Percentiles rank a stretch among this genome's conserved stretches.
phyloP scores from a whole-genome alignment of 352 stramenopile species.

The Globisporangium middletonii region DNA sequence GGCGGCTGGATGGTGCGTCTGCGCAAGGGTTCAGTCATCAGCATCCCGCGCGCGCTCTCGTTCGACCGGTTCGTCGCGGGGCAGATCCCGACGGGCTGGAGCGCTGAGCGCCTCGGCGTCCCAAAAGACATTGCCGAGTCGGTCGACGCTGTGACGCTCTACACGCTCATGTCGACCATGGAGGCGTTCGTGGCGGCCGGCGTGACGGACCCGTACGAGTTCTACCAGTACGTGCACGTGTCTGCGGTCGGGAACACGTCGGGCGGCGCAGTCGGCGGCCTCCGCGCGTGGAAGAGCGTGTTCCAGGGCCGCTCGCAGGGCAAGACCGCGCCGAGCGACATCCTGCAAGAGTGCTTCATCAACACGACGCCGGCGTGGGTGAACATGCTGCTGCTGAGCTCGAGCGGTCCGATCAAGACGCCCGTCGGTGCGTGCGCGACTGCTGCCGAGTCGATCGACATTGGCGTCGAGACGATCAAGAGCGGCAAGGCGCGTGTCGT shows the following conservation, averaged over 20 bases:
- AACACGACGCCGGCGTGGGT: constrained; percentile 87
- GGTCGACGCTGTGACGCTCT: constrained; percentile 78
- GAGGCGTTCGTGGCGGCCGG: constrained; percentile 75
- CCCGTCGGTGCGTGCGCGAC: constrained; percentile 83
- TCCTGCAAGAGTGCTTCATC: constrained; percentile 83
- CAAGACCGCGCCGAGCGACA: constrained; percentile 73
- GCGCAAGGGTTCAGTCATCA: constrained; percentile 74
- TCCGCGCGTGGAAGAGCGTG: constrained; percentile 71
- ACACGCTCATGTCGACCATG: constrained; percentile 66
- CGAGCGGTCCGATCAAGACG: constrained; percentile 86
- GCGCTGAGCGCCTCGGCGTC: constrained; percentile 68
- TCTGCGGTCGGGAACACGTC: constrained; percentile 84
- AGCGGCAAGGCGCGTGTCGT: constrained; percentile 81
- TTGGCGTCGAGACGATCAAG: constrained; percentile 86
- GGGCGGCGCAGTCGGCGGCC: constrained; percentile 77
- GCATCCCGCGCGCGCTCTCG: constrained; percentile 67
- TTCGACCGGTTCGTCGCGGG: constrained; percentile 86
- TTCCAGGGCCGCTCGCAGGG: constrained; percentile 67
- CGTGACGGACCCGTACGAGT: constrained; percentile 87
- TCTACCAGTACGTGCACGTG: constrained; percentile 90
- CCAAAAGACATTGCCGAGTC: constrained; percentile 77
- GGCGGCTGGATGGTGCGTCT: constrained; percentile 84
- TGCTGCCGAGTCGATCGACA: constrained; percentile 82
- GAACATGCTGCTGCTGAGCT: constrained; percentile 86
- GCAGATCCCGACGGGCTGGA: constrained; percentile 88